These are phyloP conservation scores for Cladophialophora exuberans DNA, from an alignment of 2,329 filamentous ascomycete genomes.

Conservation along the genomic window DNA sequence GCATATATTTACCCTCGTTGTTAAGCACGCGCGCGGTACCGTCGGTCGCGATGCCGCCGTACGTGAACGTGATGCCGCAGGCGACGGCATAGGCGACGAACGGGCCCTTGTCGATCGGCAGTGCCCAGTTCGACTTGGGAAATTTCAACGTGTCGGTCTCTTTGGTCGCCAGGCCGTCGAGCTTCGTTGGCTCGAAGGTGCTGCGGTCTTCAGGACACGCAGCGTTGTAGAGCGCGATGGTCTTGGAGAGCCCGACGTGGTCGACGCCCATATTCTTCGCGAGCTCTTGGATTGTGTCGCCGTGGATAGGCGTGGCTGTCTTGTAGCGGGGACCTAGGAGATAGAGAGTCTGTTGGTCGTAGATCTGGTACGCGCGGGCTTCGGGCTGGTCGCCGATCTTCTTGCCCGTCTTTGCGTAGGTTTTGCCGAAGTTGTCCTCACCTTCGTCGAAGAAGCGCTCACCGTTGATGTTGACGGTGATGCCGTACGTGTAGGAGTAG, in stretches of 20 bases:
- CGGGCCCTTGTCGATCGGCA: conserved; percentile 58
- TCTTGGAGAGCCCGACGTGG: conserved; percentile 44
- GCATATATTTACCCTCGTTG: conserved; percentile 31
- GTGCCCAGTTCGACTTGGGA: conserved; percentile 68
- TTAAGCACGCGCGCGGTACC: conserved; percentile 18
- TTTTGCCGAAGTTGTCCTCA: conserved; percentile 65
- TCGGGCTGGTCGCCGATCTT: conserved; percentile 63
- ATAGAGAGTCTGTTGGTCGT: conserved; percentile 56
- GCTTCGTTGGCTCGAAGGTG: conserved; percentile 61
- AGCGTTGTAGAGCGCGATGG: conserved; percentile 14
- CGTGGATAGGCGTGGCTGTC: conserved; percentile 56
- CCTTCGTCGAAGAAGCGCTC: conserved; percentile 69
- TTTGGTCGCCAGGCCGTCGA: conserved; percentile 64
- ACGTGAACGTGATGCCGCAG: conserved; percentile 70
- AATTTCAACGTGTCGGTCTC: conserved; percentile 37
- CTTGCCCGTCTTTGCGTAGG: conserved; percentile 66
- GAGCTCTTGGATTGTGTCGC: conserved; percentile 57
- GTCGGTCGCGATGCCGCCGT: conserved; percentile 51
- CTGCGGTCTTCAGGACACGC: conserved; percentile 40
- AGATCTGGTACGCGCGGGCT: conserved; percentile 65
- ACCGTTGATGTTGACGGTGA: conserved; percentile 65
- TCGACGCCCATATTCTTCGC: conserved; percentile 52
- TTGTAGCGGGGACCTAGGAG: conserved; percentile 67
- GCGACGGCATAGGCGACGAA: conserved; percentile 67
- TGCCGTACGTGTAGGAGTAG: conserved; percentile 66